Evolutionary conservation across 148 eudicot species (phyloP), one percentile per base, ranked within the genome.

Genomic region (Fagopyrum homotropicum): DNA sequence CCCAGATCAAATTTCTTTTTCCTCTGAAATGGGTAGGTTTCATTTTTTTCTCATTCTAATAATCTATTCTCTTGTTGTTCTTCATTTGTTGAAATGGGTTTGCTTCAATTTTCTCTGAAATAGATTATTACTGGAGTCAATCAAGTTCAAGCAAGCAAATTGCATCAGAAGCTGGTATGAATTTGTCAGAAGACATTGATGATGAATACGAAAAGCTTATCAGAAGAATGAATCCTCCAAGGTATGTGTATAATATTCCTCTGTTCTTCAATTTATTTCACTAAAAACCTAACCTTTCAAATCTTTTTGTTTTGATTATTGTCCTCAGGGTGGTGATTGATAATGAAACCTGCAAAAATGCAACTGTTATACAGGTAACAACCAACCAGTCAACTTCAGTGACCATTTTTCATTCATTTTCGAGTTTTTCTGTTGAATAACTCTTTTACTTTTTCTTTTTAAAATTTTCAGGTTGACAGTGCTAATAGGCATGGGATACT

Each of bases 211-310:
- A 94, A 87, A 94, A 94, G 73, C 85, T 94, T 10, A 85, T 94
- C 49, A 87, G 93, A 84, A 84, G 98, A 82, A 91, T 94, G 98
- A 91, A 94, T 76, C 98, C 98, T 69, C 97, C 98, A 0, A 91
- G 96, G 96, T 82, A 77, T 75, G 66, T 56, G 55, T 10, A 68
- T 76, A 59, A 68, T 76, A 59, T n/a, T 54, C 75, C 10, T 45
- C 29, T 6, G 6, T 50, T 59, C 49, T 69, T 40, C 51, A 15
- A 73, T 45, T 44, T 43, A 30, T 52, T 78, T 52, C 47, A 40
- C 45, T 73, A 8, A 9, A 14, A 26, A 46, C 69, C 80, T 74
- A 78, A 55, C 50, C 15, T 26, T 54, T 17, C 45, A 49, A 9
- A 4, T 52, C 16, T 14, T 57, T 17, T 12, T 57, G 5, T 29